Conservation (phyloP, 176 grass and related monocot species). For the Rhynchospora pubera region DNA sequence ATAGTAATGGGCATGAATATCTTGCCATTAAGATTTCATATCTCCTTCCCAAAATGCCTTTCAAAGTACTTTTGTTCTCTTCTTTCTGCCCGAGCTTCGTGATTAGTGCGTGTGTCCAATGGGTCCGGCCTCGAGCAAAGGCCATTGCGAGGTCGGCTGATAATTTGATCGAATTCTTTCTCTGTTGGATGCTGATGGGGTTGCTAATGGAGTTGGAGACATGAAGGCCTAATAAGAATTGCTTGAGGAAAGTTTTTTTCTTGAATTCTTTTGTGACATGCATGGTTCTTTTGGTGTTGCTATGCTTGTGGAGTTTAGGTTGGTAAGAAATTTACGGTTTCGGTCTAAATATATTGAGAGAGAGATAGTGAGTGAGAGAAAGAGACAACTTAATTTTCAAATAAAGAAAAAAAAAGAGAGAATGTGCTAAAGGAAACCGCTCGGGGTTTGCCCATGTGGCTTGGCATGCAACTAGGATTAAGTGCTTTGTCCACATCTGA, state of each 20-base stretch:
- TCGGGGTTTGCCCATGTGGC: conserved; percentile 20
- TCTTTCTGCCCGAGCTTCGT: conserved; percentile 6
- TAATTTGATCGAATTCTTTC: conserved; percentile 47
- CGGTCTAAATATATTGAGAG: conserved; percentile 13
- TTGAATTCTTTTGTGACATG: conserved; percentile 28
- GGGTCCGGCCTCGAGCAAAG: conserved; percentile 17
- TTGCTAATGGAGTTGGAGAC: neutral
- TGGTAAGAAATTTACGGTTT: conserved; percentile 12
- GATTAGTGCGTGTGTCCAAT: conserved; percentile 7
- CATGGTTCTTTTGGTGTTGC: conserved; percentile 29
- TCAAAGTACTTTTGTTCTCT: conserved; percentile 12
- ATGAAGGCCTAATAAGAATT: conserved; percentile 44
- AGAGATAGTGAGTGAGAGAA: neutral
- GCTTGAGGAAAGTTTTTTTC: conserved; percentile 41
- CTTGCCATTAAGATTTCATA: conserved; percentile 22
- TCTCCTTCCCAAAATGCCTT: conserved; percentile 18
- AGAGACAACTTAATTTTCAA: neutral
- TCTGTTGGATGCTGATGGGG: conserved; percentile 28
- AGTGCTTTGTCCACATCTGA: conserved; percentile 24
- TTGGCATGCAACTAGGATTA: conserved; percentile 26
- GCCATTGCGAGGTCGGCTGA: conserved; percentile 54
- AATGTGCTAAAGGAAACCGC: neutral
- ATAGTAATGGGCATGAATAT: conserved; percentile 6
- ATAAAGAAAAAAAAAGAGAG: neutral
- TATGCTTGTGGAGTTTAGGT: conserved; percentile 2